A percentile compares a stretch with the other conserved stretches of the same genome.
Evolutionary conservation across 2,329 filamentous ascomycete species (phyloP).

Genomic region (Fonsecaea pedrosoi): DNA sequence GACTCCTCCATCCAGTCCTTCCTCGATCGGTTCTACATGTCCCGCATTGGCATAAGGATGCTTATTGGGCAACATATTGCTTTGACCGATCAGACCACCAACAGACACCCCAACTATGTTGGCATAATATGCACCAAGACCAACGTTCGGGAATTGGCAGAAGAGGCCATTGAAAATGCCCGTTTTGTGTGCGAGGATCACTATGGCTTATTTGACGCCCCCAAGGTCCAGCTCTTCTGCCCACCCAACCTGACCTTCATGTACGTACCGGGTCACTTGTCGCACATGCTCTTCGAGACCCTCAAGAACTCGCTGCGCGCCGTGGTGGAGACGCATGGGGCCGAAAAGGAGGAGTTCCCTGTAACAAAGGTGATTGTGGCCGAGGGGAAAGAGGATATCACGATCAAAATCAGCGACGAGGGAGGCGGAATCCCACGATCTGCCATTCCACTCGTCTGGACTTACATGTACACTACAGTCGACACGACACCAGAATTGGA

Average conservation of each 20-base stretch:
- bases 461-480: slow-evolving; percentile 99
- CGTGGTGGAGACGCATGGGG: slow-evolving; percentile 92
- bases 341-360: slow-evolving; percentile 94
- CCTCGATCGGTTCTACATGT: slow-evolving; percentile 99
- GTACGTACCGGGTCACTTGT: slow-evolving; percentile 98
- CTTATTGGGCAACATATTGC: slow-evolving; percentile 98
- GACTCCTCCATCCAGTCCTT: slow-evolving; percentile 95
- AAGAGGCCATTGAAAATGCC: slow-evolving; percentile 97
- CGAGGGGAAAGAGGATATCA: slow-evolving; percentile 97
- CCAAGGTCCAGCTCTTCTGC: slow-evolving; percentile 95
- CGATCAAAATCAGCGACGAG: slow-evolving; percentile 97
- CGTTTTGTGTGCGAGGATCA: slow-evolving; percentile 99
- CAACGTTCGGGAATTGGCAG: slow-evolving; percentile 90
- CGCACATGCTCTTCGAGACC: slow-evolving; percentile 99
- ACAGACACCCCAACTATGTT: slow-evolving; percentile 90
- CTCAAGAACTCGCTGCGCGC: slow-evolving; percentile 97
- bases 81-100: slow-evolving; percentile 88
- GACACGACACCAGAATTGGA: slow-evolving; percentile 94
- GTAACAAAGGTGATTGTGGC: slow-evolving; percentile 97
- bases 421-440: slow-evolving; percentile 93
- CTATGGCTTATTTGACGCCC: slow-evolving; percentile 95
- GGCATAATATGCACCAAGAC: slow-evolving; percentile 99
- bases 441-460: slow-evolving; percentile 97
- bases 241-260: slow-evolving; percentile 95
- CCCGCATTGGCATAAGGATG: slow-evolving; percentile 98